Percentiles rank a stretch among this genome's conserved stretches.
Evolutionary conservation across 371 early-diverging fungal species (phyloP).

Genomic region (Globomyces sp.): DNA sequence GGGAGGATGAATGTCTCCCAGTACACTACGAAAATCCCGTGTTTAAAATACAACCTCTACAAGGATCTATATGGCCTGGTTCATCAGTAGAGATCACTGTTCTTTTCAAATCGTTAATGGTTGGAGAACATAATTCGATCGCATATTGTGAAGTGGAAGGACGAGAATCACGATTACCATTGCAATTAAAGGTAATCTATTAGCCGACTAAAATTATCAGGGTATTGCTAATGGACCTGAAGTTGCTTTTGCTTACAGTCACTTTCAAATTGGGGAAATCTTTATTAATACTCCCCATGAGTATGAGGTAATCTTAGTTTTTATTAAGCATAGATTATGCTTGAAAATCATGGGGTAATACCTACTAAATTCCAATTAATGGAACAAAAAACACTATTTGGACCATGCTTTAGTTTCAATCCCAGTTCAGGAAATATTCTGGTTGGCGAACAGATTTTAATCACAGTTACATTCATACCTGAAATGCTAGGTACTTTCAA

Average conservation of each 20-base stretch:
- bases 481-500: conserved; percentile 48
- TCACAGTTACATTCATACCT: conserved; percentile 41
- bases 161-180: conserved; percentile 45
- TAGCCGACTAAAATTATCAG: conserved; percentile 7
- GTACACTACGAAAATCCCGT: conserved; percentile 25
- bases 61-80: conserved; percentile 52
- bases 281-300: conserved; percentile 49
- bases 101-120: conserved; percentile 38
- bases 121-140: conserved; percentile 31
- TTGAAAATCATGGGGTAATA: conserved; percentile 56
- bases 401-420: conserved; percentile 44
- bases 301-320: conserved; percentile 36
- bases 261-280: conserved; percentile 46
- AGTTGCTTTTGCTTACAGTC: conserved; percentile 50
- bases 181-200: conserved; percentile 39
- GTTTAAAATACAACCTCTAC: conserved; percentile 41
- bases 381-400: conserved; percentile 31
- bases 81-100: conserved; percentile 42
- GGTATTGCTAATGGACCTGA: conserved; percentile 52
- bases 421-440: conserved; percentile 41
- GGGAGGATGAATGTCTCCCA: conserved; percentile 36
- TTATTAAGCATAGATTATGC: conserved; percentile 32
- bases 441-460: conserved; percentile 39
- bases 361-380: conserved; percentile 33
- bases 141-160: conserved; percentile 51